Evolutionary conservation across 176 grass and related monocot genomes (phyloP).

Genomic region (Pontederia crassipes): DNA sequence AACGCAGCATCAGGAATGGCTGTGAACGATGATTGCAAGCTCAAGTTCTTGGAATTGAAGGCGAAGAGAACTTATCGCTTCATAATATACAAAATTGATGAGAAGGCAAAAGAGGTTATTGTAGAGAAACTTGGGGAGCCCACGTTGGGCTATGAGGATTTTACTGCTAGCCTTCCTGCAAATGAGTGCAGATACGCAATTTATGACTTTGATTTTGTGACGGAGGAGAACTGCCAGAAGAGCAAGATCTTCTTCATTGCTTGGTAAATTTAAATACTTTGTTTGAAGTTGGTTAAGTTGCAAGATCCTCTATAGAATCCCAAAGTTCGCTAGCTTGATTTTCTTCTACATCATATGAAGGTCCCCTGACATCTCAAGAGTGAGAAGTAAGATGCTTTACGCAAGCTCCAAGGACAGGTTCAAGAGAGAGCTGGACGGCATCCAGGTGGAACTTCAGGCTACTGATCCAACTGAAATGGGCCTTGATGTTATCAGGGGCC

Average conservation of each 20-base stretch:
- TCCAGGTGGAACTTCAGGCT: background rate
- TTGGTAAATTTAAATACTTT: constrained; percentile 13
- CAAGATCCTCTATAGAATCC: too few species aligned
- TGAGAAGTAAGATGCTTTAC: background rate
- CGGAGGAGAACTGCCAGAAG: constrained; percentile 58
- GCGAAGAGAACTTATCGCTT: too few species aligned
- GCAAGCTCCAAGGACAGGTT: too few species aligned
- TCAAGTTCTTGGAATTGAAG: too few species aligned
- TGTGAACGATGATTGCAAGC: too few species aligned
- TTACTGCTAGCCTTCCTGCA: constrained; percentile 13
- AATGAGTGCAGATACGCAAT: constrained; percentile 30
- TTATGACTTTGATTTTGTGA: constrained; percentile 56
- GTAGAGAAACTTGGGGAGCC: too few species aligned
- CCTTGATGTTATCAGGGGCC: background rate
- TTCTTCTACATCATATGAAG: background rate
- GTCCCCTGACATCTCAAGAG: background rate
- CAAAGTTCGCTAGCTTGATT: too few species aligned
- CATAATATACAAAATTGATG: too few species aligned
- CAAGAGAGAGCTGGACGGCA: too few species aligned
- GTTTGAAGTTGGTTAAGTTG: too few species aligned
- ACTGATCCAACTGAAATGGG: background rate
- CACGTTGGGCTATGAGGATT: constrained; percentile 22
- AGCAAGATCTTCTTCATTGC: constrained; percentile 67
- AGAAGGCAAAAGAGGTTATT: too few species aligned
- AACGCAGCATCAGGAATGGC: too few species aligned